Conservation (phyloP, 371 early-diverging fungal species). For the Rhizopus microsporus region DNA sequence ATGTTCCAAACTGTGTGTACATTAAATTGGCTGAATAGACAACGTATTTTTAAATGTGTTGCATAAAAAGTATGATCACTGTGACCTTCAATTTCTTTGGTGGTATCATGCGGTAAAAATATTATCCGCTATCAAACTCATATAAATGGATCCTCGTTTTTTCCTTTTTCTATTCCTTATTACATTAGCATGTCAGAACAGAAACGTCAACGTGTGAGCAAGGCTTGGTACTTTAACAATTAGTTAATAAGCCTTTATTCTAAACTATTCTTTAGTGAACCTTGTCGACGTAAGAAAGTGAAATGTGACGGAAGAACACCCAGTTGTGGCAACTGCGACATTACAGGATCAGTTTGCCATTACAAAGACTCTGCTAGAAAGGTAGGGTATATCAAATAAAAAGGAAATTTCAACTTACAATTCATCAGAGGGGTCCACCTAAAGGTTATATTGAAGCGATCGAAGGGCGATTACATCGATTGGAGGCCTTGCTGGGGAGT, state of each 20-base stretch:
- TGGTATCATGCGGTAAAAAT: conserved; percentile 2
- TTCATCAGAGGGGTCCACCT: conserved; percentile 60
- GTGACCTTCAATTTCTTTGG: too few relatives aligned
- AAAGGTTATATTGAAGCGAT: conserved; percentile 78
- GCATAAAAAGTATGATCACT: neutral
- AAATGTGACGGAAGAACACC: conserved; percentile 62
- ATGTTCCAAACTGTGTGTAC: neutral
- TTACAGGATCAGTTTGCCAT: conserved; percentile 31
- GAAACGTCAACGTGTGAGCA: conserved; percentile 50
- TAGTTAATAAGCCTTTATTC: conserved; percentile 4
- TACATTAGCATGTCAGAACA: conserved; percentile 10
- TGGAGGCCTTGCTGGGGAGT: conserved; percentile 66
- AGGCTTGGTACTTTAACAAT: conserved; percentile 37
- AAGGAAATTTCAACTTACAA: neutral
- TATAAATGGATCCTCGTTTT: neutral
- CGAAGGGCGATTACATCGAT: conserved; percentile 64
- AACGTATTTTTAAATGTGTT: too few relatives aligned
- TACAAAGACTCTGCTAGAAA: conserved; percentile 49
- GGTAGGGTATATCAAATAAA: conserved; percentile 17
- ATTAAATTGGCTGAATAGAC: too few relatives aligned
- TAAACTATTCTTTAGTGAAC: conserved; percentile 39
- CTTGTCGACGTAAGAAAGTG: conserved; percentile 62
- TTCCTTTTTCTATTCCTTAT: conserved; percentile 8
- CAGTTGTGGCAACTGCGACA: conserved; percentile 43
- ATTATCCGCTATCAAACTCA: neutral